Evolutionary conservation across 441 rosid species (phyloP).

Genomic region (Gossypium schwendimanii): DNA sequence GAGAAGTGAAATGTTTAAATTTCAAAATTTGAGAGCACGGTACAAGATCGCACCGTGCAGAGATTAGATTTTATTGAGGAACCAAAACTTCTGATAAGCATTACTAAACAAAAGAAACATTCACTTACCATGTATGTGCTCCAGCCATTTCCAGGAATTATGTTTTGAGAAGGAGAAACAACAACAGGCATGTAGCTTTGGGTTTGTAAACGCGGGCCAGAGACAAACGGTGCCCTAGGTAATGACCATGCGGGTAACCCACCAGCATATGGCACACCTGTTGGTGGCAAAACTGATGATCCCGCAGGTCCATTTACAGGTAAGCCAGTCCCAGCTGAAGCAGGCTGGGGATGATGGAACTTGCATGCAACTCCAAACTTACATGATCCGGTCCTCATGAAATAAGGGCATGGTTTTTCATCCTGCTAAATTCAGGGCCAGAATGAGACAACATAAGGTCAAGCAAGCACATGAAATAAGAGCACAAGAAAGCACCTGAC

Average conservation of each 20-base stretch:
- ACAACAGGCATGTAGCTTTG: slow-evolving; percentile 54
- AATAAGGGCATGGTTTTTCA: slow-evolving; percentile 68
- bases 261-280: slow-evolving; percentile 42
- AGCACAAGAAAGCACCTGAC: slow-evolving; percentile 43
- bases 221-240: slow-evolving; percentile 42
- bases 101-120: neutral
- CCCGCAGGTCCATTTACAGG: slow-evolving; percentile 32
- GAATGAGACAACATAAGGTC: neutral
- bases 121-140: slow-evolving; percentile 53
- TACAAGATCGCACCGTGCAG: neutral
- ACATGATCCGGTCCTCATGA: slow-evolving; percentile 62
- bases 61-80: neutral
- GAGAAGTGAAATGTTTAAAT: neutral
- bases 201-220: slow-evolving; percentile 47
- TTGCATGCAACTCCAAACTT: slow-evolving; percentile 76
- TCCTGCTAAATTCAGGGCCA: slow-evolving; percentile 29
- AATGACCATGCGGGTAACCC: slow-evolving; percentile 53
- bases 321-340: slow-evolving; percentile 29
- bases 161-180: slow-evolving; percentile 56
- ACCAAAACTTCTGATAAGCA: neutral
- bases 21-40: neutral
- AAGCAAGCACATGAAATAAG: neutral
- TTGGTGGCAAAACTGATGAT: slow-evolving; percentile 37
- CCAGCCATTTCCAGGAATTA: slow-evolving; percentile 60
- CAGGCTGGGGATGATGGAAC: slow-evolving; percentile 78